Percentiles rank a stretch among this genome's conserved stretches.
phyloP scores from a whole-genome alignment of 2,329 filamentous ascomycete genomes.

The Graphium sp. region DNA sequence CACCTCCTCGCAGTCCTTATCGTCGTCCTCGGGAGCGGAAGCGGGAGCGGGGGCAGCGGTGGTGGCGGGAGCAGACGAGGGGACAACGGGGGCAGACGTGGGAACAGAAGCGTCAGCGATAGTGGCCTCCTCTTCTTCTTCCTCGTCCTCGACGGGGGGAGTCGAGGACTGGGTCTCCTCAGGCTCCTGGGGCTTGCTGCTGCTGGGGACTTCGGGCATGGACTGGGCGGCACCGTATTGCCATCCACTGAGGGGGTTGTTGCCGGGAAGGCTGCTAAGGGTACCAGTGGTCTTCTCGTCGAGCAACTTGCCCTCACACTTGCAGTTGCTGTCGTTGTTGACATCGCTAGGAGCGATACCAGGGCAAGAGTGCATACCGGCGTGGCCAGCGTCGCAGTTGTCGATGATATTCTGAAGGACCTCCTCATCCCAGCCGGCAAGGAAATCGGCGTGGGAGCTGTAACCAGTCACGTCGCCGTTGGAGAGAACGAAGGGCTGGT shows the following conservation, averaged over 20 bases:
- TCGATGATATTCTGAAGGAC: conserved; percentile 51
- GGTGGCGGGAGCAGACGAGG: conserved; percentile 3
- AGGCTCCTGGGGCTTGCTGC: too few species aligned
- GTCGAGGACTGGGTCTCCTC: neutral
- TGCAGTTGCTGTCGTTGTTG: conserved; percentile 34
- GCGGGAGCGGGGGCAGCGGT: conserved; percentile 1
- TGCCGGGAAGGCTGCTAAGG: conserved; percentile 33
- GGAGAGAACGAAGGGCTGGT: conserved; percentile 49
- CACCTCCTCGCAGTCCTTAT: conserved; percentile 10
- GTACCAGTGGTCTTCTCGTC: conserved; percentile 25
- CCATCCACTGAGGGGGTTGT: conserved; percentile 37
- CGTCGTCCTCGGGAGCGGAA: conserved; percentile 6
- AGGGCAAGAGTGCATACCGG: conserved; percentile 46
- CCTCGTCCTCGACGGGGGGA: neutral
- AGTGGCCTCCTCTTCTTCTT: conserved; percentile 1
- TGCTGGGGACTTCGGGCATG: too few species aligned
- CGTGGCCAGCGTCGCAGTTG: conserved; percentile 42
- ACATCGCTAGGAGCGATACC: conserved; percentile 35
- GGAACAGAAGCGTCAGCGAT: neutral
- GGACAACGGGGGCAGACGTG: neutral
- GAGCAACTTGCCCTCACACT: conserved; percentile 26
- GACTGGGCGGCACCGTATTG: conserved; percentile 17
- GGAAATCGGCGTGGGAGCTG: conserved; percentile 55
- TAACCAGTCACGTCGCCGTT: conserved; percentile 57
- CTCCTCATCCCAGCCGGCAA: conserved; percentile 53